Evolutionary conservation across 2,329 filamentous ascomycete species (phyloP), one percentile per base, ranked within the genome.

Genomic region (Chalara sp.): DNA sequence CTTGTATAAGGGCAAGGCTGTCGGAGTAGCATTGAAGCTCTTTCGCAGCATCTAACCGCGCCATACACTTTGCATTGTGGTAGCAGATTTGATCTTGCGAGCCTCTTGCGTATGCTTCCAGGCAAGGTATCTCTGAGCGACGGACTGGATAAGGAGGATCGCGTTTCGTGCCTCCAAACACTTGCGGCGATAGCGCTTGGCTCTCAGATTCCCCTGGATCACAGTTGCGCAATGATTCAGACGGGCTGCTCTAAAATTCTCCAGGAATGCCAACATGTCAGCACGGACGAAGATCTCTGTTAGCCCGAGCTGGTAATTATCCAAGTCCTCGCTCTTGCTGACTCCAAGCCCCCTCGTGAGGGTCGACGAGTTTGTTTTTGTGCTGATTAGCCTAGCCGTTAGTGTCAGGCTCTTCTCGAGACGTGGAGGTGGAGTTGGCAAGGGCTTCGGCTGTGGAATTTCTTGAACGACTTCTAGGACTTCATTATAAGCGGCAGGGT

Each of bases 211-310:
- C 83, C 96, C 96, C 70, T 97, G 92, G 51, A 97, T 97, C 82
- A 97, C 86, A 61, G 93, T 87, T 11, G 92, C 92, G 58, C 89
- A 93, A 58, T 89, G 86, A 66, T 95, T 96, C 66, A 96, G 77
- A 52, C 89, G 83, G 58, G 78, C 87, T 6, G 91, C 95, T 95
- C 72, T 97, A 92, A 48, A 96, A 91, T 95, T 95, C 72, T 97
- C 92, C 48, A 97, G 75, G 73, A 95, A 95, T 6, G 92, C 92
- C 61, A 97, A 84, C 92, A 96, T 96, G 69, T 92, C 92, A 49
- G 92, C 92, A 52, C 92, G 86, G 82, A 97, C 96, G 74, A 96
- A 97, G 66, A 96, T 95, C 75, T 96, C 96, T 50, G 90, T 96
- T 58, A 96, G 76, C 72, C 92, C 92, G 56, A 96, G 80, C 71